Base-by-base conservation (phyloP, 2,329 filamentous ascomycete species). In the Amauroascus niger region DNA sequence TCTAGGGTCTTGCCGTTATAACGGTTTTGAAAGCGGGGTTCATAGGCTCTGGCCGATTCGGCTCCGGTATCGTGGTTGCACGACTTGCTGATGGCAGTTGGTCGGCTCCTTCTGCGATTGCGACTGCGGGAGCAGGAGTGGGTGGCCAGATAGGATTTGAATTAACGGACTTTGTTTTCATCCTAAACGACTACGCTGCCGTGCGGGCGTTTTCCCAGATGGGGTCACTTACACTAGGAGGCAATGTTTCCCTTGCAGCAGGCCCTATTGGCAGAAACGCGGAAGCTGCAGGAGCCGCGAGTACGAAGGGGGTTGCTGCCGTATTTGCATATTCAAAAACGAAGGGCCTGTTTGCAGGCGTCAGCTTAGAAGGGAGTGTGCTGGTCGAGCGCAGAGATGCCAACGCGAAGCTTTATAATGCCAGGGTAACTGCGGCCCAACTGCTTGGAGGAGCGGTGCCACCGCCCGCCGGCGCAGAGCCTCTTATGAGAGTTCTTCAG, bases 281-380 rank as follows among this genome's bases (percentile, higher is more conserved):
- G 44, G 93, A 98, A 71, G 93, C 93, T 11, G 91, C 93, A 33
- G 93, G 93, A 59, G 91, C 90, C 13, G 93, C 93, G 6, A 95
- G 88, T 61, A 77, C 95, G 59, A 91, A 83, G 74, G 84, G 88
- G 58, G 86, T 97, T 7, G 87, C 90, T 0, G 93, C 88, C 51
- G 84, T 98, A 48, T 98, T 98, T 76, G 88, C 87, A 64, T 98
- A 98, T 77, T 93, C 86, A 68, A 97, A 96, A 74, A 98, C 93
- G 11, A 97, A 96, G 75, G 93, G 93, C 18, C 75, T 98, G 30
- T 98, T 98, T 63, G 93, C 93, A 4, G 93, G 93, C 66, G 90
- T 98, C 46, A 94, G 87, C 62, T 75, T 98, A 60, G 93, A 98
- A 69, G 93, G 93, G 20, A 91, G 86, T 57, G 89, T 87, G 51